Evolutionary conservation across 1,284 basidiomycete species (phyloP).

Genomic region (Cutaneotrichosporon spelunceum): DNA sequence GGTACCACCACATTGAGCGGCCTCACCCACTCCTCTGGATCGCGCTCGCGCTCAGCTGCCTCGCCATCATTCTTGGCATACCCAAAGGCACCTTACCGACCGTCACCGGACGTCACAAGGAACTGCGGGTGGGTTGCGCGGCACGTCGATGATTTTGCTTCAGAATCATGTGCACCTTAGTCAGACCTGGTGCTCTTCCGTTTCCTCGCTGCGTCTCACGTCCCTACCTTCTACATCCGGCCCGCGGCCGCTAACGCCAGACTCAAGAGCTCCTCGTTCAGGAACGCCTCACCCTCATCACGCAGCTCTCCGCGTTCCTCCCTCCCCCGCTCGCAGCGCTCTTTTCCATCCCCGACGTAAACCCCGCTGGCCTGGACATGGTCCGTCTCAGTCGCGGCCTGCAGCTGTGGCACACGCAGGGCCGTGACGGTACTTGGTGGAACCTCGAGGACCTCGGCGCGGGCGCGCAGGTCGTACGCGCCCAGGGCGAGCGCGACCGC

Average conservation of each 20-base stretch:
- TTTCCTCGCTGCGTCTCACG: not conserved
- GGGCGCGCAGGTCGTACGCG: slow-evolving; percentile 39
- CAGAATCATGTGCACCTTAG: too few relatives aligned
- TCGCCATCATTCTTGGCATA: slow-evolving; percentile 42
- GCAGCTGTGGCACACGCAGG: slow-evolving; percentile 32
- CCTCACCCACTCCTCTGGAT: slow-evolving; percentile 48
- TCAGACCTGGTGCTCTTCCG: not conserved
- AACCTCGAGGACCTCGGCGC: slow-evolving; percentile 41
- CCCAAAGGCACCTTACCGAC: slow-evolving; percentile 46
- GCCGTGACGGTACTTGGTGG: slow-evolving; percentile 30
- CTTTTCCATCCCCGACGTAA: slow-evolving; percentile 20
- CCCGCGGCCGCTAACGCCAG: slow-evolving; percentile 22
- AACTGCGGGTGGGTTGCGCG: slow-evolving; percentile 36
- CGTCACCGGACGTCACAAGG: slow-evolving; percentile 44
- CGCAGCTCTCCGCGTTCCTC: slow-evolving; percentile 40
- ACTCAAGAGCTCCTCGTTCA: slow-evolving; percentile 37
- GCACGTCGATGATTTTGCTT: not conserved
- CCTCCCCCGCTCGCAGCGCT: slow-evolving; percentile 41
- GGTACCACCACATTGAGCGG: not conserved
- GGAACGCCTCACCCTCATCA: slow-evolving; percentile 38
- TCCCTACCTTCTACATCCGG: not conserved
- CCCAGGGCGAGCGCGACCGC: slow-evolving; percentile 22
- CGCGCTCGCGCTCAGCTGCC: slow-evolving; percentile 33
- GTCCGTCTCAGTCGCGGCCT: slow-evolving; percentile 28
- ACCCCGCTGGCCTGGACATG: slow-evolving; percentile 19